Evolutionary conservation across 148 eudicot genomes (phyloP).

Genomic region (Camellia granthamiana): DNA sequence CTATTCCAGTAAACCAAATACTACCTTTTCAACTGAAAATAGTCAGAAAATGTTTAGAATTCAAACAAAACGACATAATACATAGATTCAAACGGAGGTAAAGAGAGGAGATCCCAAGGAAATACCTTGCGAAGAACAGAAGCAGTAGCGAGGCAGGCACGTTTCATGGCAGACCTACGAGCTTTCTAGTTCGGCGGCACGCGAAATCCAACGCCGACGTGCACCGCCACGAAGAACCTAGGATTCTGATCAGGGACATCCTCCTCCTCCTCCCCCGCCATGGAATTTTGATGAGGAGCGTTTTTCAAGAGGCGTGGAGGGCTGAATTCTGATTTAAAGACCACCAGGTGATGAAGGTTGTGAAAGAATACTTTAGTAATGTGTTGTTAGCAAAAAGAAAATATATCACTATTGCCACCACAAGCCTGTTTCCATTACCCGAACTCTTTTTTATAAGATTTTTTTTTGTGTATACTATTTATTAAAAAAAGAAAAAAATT

Average conservation of each 20-base stretch:
- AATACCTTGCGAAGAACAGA: constrained; percentile 59
- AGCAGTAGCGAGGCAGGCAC: constrained; percentile 87
- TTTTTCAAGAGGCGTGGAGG: no score
- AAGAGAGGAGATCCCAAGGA: neutral
- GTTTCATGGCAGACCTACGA: constrained; percentile 77
- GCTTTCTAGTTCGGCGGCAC: constrained; percentile 73
- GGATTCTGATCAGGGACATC: constrained; percentile 18
- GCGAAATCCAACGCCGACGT: constrained; percentile 98
- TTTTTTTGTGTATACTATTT: no score
- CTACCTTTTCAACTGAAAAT: neutral
- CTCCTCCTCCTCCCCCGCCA: constrained; percentile 35
- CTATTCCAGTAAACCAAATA: neutral
- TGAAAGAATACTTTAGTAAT: no score
- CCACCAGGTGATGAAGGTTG: neutral
- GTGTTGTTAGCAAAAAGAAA: no score
- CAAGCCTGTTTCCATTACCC: no score
- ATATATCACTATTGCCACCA: no score
- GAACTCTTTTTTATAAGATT: no score
- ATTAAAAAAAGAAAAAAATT: no score
- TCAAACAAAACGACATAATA: neutral
- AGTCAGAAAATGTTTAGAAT: neutral
- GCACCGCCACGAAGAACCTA: constrained; percentile 86
- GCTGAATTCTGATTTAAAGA: neutral
- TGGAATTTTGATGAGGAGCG: neutral
- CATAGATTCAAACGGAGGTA: neutral